phyloP scores from a whole-genome alignment of 2,329 filamentous ascomycete species.

The Chaetomiaceae sp. region DNA sequence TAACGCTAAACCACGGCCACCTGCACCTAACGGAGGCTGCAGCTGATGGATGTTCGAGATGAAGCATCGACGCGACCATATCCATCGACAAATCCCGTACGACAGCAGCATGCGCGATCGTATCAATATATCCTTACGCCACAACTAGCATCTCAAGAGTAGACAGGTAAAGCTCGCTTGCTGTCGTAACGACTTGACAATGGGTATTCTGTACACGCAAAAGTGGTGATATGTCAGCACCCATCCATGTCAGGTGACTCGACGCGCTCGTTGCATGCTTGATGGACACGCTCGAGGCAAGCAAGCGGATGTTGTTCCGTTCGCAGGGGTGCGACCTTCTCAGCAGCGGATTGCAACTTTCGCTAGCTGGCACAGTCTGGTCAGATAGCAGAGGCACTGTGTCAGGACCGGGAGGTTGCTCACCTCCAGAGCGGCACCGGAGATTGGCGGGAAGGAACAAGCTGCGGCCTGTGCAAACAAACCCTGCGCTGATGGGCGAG shows the following conservation, averaged over 20 bases:
- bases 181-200: too few relatives aligned
- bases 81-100: too few relatives aligned
- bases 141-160: too few relatives aligned
- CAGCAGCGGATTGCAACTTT: not conserved
- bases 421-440: constrained; percentile 9
- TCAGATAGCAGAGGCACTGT: constrained; percentile 3
- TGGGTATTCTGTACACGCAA: too few relatives aligned
- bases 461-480: constrained; percentile 11
- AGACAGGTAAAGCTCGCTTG: too few relatives aligned
- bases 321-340: not conserved
- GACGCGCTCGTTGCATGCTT: not conserved
- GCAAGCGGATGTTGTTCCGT: not conserved
- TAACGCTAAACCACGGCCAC: constrained; percentile 9
- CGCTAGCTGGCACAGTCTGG: constrained; percentile 7
- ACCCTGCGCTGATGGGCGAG: not conserved
- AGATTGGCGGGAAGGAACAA: constrained; percentile 14
- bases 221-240: not conserved
- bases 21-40: constrained; percentile 14
- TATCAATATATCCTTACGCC: too few relatives aligned
- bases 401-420: not conserved
- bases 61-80: too few relatives aligned
- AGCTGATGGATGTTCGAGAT: too few relatives aligned
- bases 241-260: not conserved
- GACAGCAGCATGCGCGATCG: not conserved
- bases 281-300: not conserved